Conservation (phyloP, 139 green algal genomes). For the Zygnema cylindricum region DNA sequence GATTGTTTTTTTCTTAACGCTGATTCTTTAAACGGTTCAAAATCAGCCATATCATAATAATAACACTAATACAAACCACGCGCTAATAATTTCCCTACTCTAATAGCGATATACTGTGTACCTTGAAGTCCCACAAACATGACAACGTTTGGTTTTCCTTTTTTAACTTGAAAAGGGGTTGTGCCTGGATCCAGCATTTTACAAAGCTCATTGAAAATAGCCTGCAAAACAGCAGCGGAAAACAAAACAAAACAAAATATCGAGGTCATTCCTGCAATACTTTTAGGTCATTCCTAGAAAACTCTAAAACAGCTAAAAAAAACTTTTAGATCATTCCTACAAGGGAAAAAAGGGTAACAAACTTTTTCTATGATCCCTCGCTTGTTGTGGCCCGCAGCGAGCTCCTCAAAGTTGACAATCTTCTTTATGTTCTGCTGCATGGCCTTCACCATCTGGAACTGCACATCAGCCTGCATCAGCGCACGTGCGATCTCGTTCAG, state of each 20-base stretch:
- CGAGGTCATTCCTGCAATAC: background rate
- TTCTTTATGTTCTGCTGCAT: conserved; percentile 91
- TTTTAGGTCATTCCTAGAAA: too few species aligned
- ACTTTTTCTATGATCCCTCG: conserved; percentile 76
- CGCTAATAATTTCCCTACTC: too few species aligned
- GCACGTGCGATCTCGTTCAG: conserved; percentile 90
- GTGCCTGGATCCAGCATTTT: conserved; percentile 63
- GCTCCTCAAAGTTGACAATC: conserved; percentile 84
- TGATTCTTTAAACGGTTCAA: too few species aligned
- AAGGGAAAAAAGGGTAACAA: background rate
- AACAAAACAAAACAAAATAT: conserved; percentile 4
- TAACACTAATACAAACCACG: too few species aligned
- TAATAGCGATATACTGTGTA: too few species aligned
- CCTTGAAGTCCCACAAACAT: conserved; percentile 98
- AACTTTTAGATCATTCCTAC: too few species aligned
- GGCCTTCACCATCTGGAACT: conserved; percentile 73
- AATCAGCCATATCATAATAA: too few species aligned
- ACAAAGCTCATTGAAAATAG: conserved; percentile 67
- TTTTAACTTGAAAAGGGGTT: conserved; percentile 74
- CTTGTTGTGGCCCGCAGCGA: conserved; percentile 92
- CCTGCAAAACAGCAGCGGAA: conserved; percentile 19
- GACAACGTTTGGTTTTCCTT: conserved; percentile 86
- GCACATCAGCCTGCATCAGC: conserved; percentile 82
- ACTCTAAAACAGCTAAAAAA: too few species aligned
- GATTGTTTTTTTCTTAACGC: too few species aligned